Conservation (phyloP, 305 asterid species). For the Andrographis paniculata region DNA sequence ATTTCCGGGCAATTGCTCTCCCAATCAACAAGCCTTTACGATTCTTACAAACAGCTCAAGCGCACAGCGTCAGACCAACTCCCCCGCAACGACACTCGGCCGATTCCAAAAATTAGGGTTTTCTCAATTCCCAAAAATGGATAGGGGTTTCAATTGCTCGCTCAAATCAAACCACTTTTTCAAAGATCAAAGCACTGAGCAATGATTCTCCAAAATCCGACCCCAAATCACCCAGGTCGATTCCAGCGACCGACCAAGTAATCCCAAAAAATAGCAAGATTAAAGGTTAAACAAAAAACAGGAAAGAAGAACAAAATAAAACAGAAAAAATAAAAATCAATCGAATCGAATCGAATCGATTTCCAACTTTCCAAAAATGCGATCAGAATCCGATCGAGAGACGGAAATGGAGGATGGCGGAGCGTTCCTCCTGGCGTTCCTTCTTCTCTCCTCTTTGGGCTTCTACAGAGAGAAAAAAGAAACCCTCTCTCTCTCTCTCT, state of each 20-base stretch:
- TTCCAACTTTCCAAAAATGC: conserved; percentile 21
- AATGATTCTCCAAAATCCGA: neutral
- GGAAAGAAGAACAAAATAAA: neutral
- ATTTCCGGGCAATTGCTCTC: neutral
- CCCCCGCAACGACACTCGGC: too few relatives aligned
- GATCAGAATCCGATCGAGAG: conserved; percentile 18
- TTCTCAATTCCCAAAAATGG: neutral
- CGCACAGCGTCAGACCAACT: neutral
- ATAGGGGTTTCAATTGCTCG: neutral
- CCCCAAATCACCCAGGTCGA: neutral
- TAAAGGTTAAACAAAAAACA: neutral
- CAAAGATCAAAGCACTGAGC: neutral
- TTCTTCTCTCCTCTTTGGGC: neutral
- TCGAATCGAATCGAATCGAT: conserved; percentile 9
- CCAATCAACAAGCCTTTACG: neutral
- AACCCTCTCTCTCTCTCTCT: conserved; percentile 9
- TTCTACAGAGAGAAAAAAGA: neutral
- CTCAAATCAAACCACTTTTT: neutral
- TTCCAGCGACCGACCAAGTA: neutral
- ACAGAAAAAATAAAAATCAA: too few relatives aligned
- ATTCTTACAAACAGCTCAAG: neutral
- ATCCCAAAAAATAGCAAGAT: neutral
- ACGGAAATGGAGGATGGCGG: conserved; percentile 14
- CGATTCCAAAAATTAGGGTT: neutral
- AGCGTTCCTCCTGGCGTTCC: conserved; percentile 11